Evolutionary conservation across 768 basidiomycete genomes (phyloP).

Genomic region (Phylloporus sp.): DNA sequence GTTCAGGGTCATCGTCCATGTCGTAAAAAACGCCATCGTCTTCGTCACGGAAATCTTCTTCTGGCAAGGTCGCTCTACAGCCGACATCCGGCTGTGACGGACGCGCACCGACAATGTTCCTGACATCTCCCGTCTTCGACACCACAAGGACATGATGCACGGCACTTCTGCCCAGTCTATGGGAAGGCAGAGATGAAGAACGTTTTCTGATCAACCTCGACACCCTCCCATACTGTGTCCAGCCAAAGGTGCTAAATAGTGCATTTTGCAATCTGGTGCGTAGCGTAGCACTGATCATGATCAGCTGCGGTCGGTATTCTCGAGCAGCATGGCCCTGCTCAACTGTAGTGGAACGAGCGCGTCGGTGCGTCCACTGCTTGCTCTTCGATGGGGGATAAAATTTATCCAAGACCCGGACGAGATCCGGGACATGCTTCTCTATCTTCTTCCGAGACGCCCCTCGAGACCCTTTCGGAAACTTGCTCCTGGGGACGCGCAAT

Average conservation of each 20-base stretch:
- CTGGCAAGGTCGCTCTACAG: not conserved
- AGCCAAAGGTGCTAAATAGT: slow-evolving; percentile 52
- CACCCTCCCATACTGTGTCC: slow-evolving; percentile 45
- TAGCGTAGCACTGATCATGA: slow-evolving; percentile 70
- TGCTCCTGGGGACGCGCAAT: slow-evolving; percentile 43
- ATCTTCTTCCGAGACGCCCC: slow-evolving; percentile 38
- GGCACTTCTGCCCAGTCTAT: slow-evolving; percentile 26
- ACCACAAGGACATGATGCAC: slow-evolving; percentile 60
- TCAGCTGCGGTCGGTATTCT: slow-evolving; percentile 47
- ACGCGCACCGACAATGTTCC: slow-evolving; percentile 50
- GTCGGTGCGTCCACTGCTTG: not conserved
- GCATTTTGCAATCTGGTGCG: slow-evolving; percentile 38
- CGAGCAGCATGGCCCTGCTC: slow-evolving; percentile 5
- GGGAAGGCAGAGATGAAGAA: slow-evolving; percentile 24
- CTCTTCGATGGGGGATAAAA: slow-evolving; percentile 42
- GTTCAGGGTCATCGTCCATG: slow-evolving; percentile 17
- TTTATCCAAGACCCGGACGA: slow-evolving; percentile 53
- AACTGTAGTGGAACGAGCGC: not conserved
- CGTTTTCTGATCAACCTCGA: slow-evolving; percentile 23
- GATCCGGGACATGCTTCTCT: slow-evolving; percentile 52
- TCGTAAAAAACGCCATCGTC: slow-evolving; percentile 23
- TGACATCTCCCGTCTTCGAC: slow-evolving; percentile 44
- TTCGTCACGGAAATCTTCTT: not conserved
- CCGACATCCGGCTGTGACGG: slow-evolving; percentile 2
- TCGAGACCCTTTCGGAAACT: slow-evolving; percentile 35